Evolutionary conservation across 257 asterid species (phyloP), one percentile per base, ranked within the genome.

Genomic region (Cynanchum wilfordii): DNA sequence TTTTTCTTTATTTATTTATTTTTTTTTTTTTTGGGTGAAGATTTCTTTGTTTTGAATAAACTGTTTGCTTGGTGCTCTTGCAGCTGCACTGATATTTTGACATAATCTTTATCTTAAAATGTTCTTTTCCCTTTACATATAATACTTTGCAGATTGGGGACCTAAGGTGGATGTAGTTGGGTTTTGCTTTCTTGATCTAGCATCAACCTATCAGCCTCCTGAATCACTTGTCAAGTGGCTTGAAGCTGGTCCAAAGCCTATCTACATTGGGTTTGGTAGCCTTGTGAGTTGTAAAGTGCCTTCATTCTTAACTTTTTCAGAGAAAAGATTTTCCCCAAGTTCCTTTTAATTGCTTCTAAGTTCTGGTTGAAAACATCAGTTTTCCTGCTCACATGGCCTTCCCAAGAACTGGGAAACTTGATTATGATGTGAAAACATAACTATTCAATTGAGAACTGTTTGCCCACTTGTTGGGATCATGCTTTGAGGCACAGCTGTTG

Each of bases 121-220:
- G 33, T 73, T 16, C 76, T 69, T 80, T 73, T 67, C 44, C 79
- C 60, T 73, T 24, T 25, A 60, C 62, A 13, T 51, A 27, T 50
- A 30, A 55, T 78, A 50, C 81, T 79, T 83, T 87, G 88, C 92
- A 94, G 98, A 94, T 80, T 94, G 98, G 98, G 98, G 98, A 66
- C 88, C 92, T 59, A 89, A 88, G 86, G 84, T 94, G 73, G 98
- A 94, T 73, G 97, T 94, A 12, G 98, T 94, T 78, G 97, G 98
- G 63, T 94, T 94, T 86, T 94, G 97, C 89, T 94, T 94, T 89
- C 97, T 94, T 67, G 98, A 91, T 89, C 96, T 94, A 69, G 96
- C 97, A 42, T 76, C 96, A 58, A 89, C 87, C 79, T 94, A 88
- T 78, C 87, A 86, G 76, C 98, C 96, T 54, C 96, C 98, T 3